Base-by-base conservation (phyloP, 176 grass and related monocot genomes). In the Saccharum officinarum region DNA sequence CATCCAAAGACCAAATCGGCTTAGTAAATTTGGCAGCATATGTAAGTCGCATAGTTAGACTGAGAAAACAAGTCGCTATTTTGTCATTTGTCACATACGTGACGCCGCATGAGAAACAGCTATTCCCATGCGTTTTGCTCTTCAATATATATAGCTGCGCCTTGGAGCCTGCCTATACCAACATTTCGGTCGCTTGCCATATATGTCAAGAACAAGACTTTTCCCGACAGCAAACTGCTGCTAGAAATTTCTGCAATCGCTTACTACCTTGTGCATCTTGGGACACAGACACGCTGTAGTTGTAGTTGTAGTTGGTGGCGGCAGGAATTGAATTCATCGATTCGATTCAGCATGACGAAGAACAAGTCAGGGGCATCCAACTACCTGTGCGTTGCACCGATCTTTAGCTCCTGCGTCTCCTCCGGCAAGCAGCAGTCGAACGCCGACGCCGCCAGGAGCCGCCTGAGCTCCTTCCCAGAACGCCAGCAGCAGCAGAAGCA, bases 381-480 rank as follows among this genome's bases (percentile, higher is more conserved):
- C 45, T 85, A 74, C 67, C 39, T 85, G 10, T 88, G 90, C 49
- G 8, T 81, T 0, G 87, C 37, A 3, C 87, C 81, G 1, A 85
- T 80, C 54, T 88, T 92, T 22, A 72, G 3, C 59, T 67, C 82
- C 7, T 91, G 90, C 78, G 22, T 85, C 22, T 26, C 86, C 79
- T 72, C 79, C 39, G 42, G 3, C 11, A 79, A 54, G 61, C 49
- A 82, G 38, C 78, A 23, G 77, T 41, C 30, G 42, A 61, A 80
- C 6, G 78, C 3, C 23, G 40, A 16, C 46, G 57, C 68, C 36
- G 64, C 61, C 59, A 26, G 73, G 73, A 89, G 34, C 75, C 87
- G 90, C 23, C 74, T 83, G 45, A 92, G 83, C 83, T 80, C 83
- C 3, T 89, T 89, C 73, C 72, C 60, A 12, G 79, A 86, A 5